Conservation (phyloP, 2,329 filamentous ascomycete genomes). For the Aspergillus awamori region DNA sequence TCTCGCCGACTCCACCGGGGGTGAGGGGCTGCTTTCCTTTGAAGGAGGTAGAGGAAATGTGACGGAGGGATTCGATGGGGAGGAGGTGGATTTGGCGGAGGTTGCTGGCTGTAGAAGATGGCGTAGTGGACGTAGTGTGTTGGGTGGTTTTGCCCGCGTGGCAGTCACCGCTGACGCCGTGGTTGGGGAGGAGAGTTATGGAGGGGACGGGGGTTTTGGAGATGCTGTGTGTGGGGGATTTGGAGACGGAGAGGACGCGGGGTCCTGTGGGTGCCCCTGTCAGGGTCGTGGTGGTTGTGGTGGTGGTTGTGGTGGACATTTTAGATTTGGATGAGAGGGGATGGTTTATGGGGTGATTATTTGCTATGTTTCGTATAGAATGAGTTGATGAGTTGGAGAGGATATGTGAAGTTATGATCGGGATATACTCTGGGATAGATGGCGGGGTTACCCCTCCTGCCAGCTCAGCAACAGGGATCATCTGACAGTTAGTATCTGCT, state of each 20-base stretch:
- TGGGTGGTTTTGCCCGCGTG: constrained; percentile 18
- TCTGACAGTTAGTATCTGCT: too few species aligned
- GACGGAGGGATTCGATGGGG: constrained; percentile 8
- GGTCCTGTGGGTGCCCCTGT: background rate
- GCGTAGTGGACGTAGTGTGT: constrained; percentile 10
- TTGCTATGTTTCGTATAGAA: background rate
- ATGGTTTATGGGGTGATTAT: background rate
- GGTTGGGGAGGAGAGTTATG: constrained; percentile 11
- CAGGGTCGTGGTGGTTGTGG: background rate
- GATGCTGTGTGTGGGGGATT: constrained; percentile 9
- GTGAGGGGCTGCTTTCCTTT: background rate
- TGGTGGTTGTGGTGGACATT: background rate
- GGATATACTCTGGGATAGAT: background rate
- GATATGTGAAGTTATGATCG: background rate
- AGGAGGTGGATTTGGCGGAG: constrained; percentile 20
- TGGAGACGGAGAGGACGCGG: constrained; percentile 11
- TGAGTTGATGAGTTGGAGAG: too few species aligned
- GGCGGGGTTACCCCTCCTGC: background rate
- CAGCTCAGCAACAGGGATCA: background rate
- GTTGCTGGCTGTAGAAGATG: constrained; percentile 6
- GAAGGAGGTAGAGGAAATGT: background rate
- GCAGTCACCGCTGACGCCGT: constrained; percentile 19
- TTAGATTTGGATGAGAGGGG: background rate
- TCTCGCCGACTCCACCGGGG: constrained; percentile 12
- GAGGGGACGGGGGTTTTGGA: constrained; percentile 9